Percentiles rank a stretch among this genome's conserved stretches.
phyloP scores from a whole-genome alignment of 2,329 filamentous ascomycete species.

The Paraphoma chrysanthemicola region DNA sequence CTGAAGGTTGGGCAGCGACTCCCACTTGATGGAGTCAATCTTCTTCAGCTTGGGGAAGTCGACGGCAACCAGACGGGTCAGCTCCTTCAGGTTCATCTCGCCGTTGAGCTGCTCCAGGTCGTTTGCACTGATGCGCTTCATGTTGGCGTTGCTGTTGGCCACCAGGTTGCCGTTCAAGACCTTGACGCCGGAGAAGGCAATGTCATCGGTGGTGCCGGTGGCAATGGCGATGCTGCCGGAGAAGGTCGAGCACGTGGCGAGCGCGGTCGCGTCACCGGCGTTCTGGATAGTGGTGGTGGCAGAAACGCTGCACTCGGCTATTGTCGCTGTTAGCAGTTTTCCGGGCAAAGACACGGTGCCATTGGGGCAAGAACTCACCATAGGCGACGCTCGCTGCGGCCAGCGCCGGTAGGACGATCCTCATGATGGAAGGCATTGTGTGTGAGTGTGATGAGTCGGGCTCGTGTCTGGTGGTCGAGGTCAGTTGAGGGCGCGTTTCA shows the following conservation, averaged over 20 bases:
- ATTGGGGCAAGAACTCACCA: slow-evolving; percentile 50
- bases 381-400: slow-evolving; percentile 60
- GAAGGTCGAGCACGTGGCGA: slow-evolving; percentile 72
- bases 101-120: slow-evolving; percentile 71
- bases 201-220: slow-evolving; percentile 60
- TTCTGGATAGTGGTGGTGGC: slow-evolving; percentile 65
- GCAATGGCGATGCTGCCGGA: slow-evolving; percentile 72
- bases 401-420: slow-evolving; percentile 64
- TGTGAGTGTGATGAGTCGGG: slow-evolving; percentile 17
- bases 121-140: slow-evolving; percentile 69
- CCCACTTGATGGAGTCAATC: slow-evolving; percentile 73
- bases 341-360: neutral
- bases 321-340: neutral
- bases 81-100: slow-evolving; percentile 71
- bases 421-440: slow-evolving; percentile 61
- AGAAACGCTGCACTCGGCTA: slow-evolving; percentile 50
- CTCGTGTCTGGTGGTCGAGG: slow-evolving; percentile 24
- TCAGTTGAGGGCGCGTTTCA: slow-evolving; percentile 5
- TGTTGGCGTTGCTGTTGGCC: slow-evolving; percentile 61
- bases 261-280: slow-evolving; percentile 64
- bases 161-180: slow-evolving; percentile 65
- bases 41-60: slow-evolving; percentile 69
- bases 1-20: slow-evolving; percentile 71
- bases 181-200: slow-evolving; percentile 69
- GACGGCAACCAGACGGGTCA: slow-evolving; percentile 73